Evolutionary conservation across 352 stramenopile species (phyloP), one percentile per base, ranked within the genome.

Genomic region (Globisporangium cederbergense): DNA sequence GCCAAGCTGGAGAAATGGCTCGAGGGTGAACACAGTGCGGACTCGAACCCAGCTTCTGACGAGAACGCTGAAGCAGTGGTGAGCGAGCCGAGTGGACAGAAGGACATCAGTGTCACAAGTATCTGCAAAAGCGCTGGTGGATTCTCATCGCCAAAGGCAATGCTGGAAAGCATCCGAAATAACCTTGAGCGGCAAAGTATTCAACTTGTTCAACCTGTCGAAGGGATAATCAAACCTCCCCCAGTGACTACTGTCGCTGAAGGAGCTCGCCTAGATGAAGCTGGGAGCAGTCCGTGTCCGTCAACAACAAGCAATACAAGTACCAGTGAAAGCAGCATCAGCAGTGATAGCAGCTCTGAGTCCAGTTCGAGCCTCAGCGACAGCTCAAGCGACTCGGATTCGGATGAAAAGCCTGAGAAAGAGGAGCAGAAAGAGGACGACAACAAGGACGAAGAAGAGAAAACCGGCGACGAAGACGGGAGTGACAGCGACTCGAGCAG

Each of bases 401-500:
- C 58, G 5, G 55, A 52, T 3, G 52, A 56, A 4, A 38, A 45
- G 46, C 52, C 54, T 22, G 30, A 51, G 16, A 51, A 36, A 47
- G 32, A 51, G 28, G 34, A 60, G 57, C 22, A 49, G 16, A 51
- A 57, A 60, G 47, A 61, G 42, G 47, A 65, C 18, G 28, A 45
- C 16, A 56, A 49, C 30, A 65, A 68, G 28, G 47, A 62, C 40
- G 56, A 57, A n/a, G 64, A 61, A 1, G 62, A 58, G 45, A 57
- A 62, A 43, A 62, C 38, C 8, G 51, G 46, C 13, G 43, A 71
- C 14, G 65, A 73, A 8, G 66, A 78, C 20, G 70, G 67, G 0
- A 66, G 72, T 56, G 74, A 58, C 16, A 73, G 64, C 42, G 70
- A 83, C 58, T 76, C 71, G 9, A 79, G 71, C 43, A 74, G 61